phyloP scores from a whole-genome alignment of 2,329 filamentous ascomycete species.

The Cadophora gregata region DNA sequence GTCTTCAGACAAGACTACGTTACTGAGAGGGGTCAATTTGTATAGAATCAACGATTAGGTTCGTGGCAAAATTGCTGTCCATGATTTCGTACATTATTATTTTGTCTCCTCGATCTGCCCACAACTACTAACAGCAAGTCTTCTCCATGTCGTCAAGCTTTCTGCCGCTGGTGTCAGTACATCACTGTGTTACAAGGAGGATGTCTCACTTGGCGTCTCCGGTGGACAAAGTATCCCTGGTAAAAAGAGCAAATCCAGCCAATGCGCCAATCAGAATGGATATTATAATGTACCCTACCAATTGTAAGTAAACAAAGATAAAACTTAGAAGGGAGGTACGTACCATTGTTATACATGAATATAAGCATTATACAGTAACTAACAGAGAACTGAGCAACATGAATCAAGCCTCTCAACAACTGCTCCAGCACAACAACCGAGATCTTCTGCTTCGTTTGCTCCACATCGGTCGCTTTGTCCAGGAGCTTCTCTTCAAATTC shows the following conservation, averaged over 20 bases:
- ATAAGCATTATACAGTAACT: conserved; percentile 29
- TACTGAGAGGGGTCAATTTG: not conserved
- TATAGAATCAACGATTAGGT: conserved; percentile 13
- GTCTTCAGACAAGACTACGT: not conserved
- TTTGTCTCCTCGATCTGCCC: not conserved
- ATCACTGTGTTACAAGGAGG: not conserved
- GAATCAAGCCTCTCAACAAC: conserved; percentile 27
- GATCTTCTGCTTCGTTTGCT: not conserved
- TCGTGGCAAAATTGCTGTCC: not conserved
- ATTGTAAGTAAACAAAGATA: not conserved
- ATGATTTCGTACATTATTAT: conserved; percentile 7
- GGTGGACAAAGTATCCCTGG: conserved; percentile 30
- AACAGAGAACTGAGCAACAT: conserved; percentile 34
- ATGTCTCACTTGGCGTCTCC: conserved; percentile 19
- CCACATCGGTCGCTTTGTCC: not conserved
- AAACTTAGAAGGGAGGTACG: not conserved
- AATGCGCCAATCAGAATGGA: conserved; percentile 35
- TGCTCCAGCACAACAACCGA: conserved; percentile 30
- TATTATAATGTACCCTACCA: conserved; percentile 36
- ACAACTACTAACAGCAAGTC: conserved; percentile 20
- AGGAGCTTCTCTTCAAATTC: conserved; percentile 35
- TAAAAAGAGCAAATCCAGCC: conserved; percentile 36
- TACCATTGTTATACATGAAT: conserved; percentile 40
- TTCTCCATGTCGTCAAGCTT: conserved; percentile 17
- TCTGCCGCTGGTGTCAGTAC: not conserved